phyloP scores from a whole-genome alignment of 2,329 filamentous ascomycete genomes.

The Diaporthe vexans region DNA sequence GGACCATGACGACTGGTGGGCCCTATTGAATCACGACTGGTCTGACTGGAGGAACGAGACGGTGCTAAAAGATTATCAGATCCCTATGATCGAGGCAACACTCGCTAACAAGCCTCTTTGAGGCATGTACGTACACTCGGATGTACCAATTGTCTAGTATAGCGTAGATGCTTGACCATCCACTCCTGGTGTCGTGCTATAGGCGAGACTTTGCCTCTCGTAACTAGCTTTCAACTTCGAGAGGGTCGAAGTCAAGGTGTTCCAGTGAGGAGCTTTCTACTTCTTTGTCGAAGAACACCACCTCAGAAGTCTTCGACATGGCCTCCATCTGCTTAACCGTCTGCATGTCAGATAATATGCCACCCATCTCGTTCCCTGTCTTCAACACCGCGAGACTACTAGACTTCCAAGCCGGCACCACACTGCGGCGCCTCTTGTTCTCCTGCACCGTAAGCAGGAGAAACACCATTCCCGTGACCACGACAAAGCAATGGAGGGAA shows the following conservation, averaged over 20 bases:
- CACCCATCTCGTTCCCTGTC: background rate
- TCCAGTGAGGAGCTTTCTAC: background rate
- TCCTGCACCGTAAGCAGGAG: background rate
- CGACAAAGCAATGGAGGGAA: conserved; percentile 16
- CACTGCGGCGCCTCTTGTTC: background rate
- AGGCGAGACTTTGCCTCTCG: no score
- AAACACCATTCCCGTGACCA: background rate
- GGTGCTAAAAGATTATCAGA: background rate
- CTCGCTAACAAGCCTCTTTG: background rate
- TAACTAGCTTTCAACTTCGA: background rate
- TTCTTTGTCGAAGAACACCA: background rate
- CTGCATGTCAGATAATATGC: background rate
- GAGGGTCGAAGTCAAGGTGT: background rate
- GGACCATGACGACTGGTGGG: background rate
- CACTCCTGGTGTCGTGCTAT: no score
- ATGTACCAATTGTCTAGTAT: no score
- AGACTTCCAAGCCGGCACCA: conserved; percentile 17
- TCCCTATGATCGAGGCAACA: background rate
- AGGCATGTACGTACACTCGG: background rate
- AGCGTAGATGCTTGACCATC: no score
- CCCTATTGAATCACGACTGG: background rate
- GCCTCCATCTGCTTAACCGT: background rate
- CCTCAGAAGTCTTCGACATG: background rate
- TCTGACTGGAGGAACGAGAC: background rate
- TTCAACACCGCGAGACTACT: conserved; percentile 20